Evolutionary conservation across 1,139 yeast genomes (phyloP), one percentile per base, ranked within the genome.

Genomic region (Protomyces lactucae-debilis): DNA sequence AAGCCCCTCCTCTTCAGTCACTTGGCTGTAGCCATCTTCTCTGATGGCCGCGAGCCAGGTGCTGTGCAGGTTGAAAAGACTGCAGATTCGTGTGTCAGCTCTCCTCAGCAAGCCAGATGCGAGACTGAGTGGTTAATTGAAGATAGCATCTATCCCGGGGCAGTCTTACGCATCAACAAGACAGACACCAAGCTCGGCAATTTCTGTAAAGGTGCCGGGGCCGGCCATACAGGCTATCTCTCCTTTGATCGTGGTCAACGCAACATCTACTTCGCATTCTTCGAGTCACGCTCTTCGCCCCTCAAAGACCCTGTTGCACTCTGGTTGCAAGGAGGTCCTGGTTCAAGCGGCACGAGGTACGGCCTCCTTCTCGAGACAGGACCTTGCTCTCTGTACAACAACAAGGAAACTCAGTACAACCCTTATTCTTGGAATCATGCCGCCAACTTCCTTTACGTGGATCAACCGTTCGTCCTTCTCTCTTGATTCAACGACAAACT

Each of bases 341-440:
- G 99, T 0, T 93, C 99, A 74, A 90, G 97, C 2, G 89, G 97
- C 0, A 85, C 92, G 93, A 98, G 92, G 75, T 99, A 99, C 3
- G 96, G 96, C 0, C 74, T 93, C 68, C 84, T 92, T 83, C 99
- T 93, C 74, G 77, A 85, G 2, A 99, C 99, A 0, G 97, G 98
- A 0, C 82, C 96, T 1, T 82, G 87, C 18, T 18, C 18, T 69
- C 82, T 90, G 65, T 78, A 97, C 65, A 80, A 90, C 25, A 76
- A 78, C 67, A 69, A 74, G 0, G 74, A 81, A 9, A 70, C 83
- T 85, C 71, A 72, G 92, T 64, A 80, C 93, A 9, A 93, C 87
- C 74, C 18, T 21, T 23, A 45, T 25, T 37, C 64, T 32, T 60
- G 64, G 64, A 37, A 45, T 51, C 25, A 60, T 5, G 39, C 48